phyloP scores from a whole-genome alignment of 208 protist genomes.

The Entamoeba dispar region DNA sequence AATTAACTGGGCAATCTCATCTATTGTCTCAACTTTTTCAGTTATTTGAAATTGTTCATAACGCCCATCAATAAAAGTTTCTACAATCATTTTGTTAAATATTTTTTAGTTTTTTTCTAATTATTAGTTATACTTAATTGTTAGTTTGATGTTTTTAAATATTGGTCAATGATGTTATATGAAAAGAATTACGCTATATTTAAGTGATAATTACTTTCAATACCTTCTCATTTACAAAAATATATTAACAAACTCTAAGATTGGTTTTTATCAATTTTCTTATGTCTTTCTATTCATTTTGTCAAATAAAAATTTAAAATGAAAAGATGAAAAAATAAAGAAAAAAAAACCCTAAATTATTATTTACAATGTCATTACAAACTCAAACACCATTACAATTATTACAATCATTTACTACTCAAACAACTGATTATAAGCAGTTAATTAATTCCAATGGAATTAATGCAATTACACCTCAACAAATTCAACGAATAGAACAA shows the following conservation, averaged over 20 bases:
- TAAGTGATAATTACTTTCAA: too few relatives aligned
- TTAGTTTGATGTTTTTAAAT: too few relatives aligned
- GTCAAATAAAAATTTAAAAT: neutral
- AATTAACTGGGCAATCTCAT: neutral
- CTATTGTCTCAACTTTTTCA: neutral
- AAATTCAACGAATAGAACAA: constrained; percentile 1
- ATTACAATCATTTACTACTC: neutral
- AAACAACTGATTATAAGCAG: neutral
- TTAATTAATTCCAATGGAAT: neutral
- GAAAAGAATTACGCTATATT: too few relatives aligned
- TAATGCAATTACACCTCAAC: neutral
- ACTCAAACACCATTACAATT: neutral
- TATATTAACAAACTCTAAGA: too few relatives aligned
- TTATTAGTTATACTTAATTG: too few relatives aligned
- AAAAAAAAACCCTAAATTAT: neutral
- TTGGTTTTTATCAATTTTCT: too few relatives aligned
- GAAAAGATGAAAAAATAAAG: neutral
- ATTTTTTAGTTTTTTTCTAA: too few relatives aligned
- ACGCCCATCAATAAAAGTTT: too few relatives aligned
- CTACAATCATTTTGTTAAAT: too few relatives aligned
- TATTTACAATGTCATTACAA: neutral
- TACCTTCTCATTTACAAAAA: too few relatives aligned
- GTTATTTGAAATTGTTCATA: too few relatives aligned
- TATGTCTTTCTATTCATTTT: neutral
- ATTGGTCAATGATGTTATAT: too few relatives aligned